Conservation (phyloP, 2,329 filamentous ascomycete species). For the Emydomyces testavorans region DNA sequence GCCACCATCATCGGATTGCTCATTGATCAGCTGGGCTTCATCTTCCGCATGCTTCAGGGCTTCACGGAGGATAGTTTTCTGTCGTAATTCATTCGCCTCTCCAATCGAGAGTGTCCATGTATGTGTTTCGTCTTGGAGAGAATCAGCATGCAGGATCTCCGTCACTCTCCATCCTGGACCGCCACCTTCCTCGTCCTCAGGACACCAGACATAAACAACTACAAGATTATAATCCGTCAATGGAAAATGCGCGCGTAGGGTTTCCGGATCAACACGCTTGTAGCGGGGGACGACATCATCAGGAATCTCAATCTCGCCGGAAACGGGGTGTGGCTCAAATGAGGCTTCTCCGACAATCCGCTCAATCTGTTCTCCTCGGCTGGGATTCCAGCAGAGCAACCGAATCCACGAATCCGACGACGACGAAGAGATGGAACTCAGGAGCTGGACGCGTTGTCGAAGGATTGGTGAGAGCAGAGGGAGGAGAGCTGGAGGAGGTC, state of each 20-base stretch:
- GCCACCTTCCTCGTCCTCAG: constrained; percentile 43
- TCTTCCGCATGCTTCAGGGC: constrained; percentile 25
- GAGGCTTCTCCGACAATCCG: constrained; percentile 42
- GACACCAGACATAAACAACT: constrained; percentile 51
- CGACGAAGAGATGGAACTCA: constrained; percentile 37
- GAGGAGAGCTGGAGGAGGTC: constrained; percentile 49
- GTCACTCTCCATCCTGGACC: constrained; percentile 47
- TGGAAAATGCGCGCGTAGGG: constrained; percentile 45
- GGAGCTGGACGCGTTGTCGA: constrained; percentile 49
- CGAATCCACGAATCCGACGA: constrained; percentile 46
- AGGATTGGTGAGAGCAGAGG: constrained; percentile 53
- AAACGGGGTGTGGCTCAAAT: constrained; percentile 53
- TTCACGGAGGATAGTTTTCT: constrained; percentile 29
- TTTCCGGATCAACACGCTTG: constrained; percentile 50
- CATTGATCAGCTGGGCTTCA: constrained; percentile 14
- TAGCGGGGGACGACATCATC: constrained; percentile 46
- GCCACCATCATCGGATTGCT: constrained; percentile 28
- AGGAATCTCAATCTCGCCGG: constrained; percentile 52
- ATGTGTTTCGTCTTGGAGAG: constrained; percentile 37
- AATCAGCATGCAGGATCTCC: constrained; percentile 46
- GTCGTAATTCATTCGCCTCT: constrained; percentile 43
- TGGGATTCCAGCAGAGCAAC: constrained; percentile 48
- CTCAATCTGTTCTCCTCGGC: constrained; percentile 43
- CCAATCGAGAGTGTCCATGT: constrained; percentile 43
- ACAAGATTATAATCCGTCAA: constrained; percentile 45